Base-by-base conservation (phyloP, 1,284 basidiomycete species). In the Tilletia indica region DNA sequence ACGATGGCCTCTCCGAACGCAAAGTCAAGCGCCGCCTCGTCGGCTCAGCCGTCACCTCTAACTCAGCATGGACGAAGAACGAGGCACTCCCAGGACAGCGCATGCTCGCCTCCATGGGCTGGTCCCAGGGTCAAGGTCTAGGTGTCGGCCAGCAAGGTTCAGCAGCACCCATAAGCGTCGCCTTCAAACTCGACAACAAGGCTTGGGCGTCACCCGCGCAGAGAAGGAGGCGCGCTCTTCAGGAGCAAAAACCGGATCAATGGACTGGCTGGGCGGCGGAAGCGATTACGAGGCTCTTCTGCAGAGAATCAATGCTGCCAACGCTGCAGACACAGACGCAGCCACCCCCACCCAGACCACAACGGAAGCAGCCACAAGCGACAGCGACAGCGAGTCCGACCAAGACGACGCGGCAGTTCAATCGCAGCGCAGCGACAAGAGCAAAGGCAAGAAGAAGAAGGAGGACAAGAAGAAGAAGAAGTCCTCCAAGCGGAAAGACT, bases 41-140 rank as follows among this genome's bases (percentile, higher is more conserved):
- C 0, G 80, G 82, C 56, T 78, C 81, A 0, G 80, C 81, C 11
- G 70, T 71, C 21, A 74, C 76, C 0, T 74, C 76, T 66, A 84
- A 84, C 71, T 67, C 78, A 8, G 74, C 77, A n/a, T 84, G 82
- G 82, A 70, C 78, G 51, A 75, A 76, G 68, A 78, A 83, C 70
- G 48, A 72, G n/a, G 75, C 82, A 3, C 72, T 82, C 16, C 82
- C 82, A 5, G 82, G 82, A 11, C 82, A 84, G 69, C 74, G 80
- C n/a, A 76, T 84, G 75, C 74, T 84, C 51, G 75, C 80, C 12
- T 78, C 78, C 64, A 84, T 84, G 82, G 82, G 82, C 69, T 84
- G 82, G 82, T 64, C 75, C 16, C 71, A 77, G 5, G 82, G 82
- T 49, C 75, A 80, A 54, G 79, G 80, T 49, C 77, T 84, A 9